A percentile compares a stretch with the other conserved stretches of the same genome.
These are phyloP conservation scores for Trichoderma polysporum DNA, from an alignment of 2,329 filamentous ascomycete species.

Conservation along the genomic window DNA sequence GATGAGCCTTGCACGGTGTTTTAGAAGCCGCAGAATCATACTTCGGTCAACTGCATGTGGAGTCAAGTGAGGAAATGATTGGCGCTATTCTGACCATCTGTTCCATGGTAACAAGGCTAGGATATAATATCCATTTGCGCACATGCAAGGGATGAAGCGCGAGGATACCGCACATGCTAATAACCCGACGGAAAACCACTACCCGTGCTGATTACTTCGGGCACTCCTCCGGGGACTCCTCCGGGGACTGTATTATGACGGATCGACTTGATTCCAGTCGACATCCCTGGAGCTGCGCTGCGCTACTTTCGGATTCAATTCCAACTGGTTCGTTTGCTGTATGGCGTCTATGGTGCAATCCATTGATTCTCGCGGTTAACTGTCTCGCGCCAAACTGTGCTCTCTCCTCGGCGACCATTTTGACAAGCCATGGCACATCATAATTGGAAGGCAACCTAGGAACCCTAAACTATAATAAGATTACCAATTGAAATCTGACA, in stretches of 20 bases:
- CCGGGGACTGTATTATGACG: background rate
- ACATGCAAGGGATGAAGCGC: background rate
- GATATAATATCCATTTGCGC: background rate
- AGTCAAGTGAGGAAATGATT: background rate
- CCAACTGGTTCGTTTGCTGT: conserved; percentile 1
- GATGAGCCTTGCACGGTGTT: background rate
- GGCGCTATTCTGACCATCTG: background rate
- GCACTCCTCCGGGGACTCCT: conserved; percentile 2
- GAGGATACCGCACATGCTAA: background rate
- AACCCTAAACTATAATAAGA: conserved; percentile 8
- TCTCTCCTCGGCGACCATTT: conserved; percentile 2
- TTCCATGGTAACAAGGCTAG: background rate
- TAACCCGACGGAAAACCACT: background rate
- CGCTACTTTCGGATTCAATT: conserved; percentile 10
- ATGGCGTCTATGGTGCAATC: background rate
- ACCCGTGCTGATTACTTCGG: background rate
- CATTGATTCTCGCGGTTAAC: background rate
- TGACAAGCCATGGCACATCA: background rate
- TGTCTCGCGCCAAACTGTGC: background rate
- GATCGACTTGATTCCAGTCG: background rate
- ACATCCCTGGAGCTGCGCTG: background rate
- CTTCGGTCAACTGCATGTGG: background rate
- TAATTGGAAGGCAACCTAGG: background rate
- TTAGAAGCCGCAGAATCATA: background rate
- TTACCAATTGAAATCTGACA: background rate